These are phyloP conservation scores for Crucibulum laeve DNA, from an alignment of 768 basidiomycete genomes.

Conservation along the genomic window DNA sequence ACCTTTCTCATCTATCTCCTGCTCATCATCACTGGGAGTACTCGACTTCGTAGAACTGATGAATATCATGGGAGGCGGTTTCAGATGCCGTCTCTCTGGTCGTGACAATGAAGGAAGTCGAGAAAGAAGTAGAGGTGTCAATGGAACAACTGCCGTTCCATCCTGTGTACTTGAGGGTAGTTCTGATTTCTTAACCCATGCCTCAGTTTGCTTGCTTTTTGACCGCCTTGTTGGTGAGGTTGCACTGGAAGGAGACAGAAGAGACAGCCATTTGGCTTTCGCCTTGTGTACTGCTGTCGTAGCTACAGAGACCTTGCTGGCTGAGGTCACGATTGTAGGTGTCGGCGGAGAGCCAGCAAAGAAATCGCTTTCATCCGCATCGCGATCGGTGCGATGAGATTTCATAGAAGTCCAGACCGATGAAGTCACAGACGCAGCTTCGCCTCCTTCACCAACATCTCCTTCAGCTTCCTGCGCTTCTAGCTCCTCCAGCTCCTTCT, in stretches of 20 bases:
- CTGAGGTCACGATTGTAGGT: constrained; percentile 20
- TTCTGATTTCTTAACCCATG: not conserved
- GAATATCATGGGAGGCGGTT: constrained; percentile 22
- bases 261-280: constrained; percentile 49
- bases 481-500: constrained; percentile 25
- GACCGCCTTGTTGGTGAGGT: constrained; percentile 24
- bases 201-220: constrained; percentile 13
- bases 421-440: constrained; percentile 51
- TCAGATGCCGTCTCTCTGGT: too few relatives aligned
- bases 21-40: constrained; percentile 18
- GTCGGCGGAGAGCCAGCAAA: constrained; percentile 25
- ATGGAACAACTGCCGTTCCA: not conserved
- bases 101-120: too few relatives aligned
- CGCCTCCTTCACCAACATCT: constrained; percentile 35
- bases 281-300: constrained; percentile 44
- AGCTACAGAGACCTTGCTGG: constrained; percentile 32
- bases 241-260: constrained; percentile 33
- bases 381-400: constrained; percentile 33
- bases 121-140: not conserved
- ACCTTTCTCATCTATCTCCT: constrained; percentile 46
- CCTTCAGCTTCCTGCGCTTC: constrained; percentile 37
- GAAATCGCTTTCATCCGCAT: constrained; percentile 32
- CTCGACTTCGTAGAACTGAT: constrained; percentile 31
- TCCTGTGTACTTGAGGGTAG: not conserved
- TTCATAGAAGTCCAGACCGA: constrained; percentile 45